These are phyloP conservation scores for Pythium utonaiense DNA, from an alignment of 352 stramenopile genomes.

Conservation along the genomic window DNA sequence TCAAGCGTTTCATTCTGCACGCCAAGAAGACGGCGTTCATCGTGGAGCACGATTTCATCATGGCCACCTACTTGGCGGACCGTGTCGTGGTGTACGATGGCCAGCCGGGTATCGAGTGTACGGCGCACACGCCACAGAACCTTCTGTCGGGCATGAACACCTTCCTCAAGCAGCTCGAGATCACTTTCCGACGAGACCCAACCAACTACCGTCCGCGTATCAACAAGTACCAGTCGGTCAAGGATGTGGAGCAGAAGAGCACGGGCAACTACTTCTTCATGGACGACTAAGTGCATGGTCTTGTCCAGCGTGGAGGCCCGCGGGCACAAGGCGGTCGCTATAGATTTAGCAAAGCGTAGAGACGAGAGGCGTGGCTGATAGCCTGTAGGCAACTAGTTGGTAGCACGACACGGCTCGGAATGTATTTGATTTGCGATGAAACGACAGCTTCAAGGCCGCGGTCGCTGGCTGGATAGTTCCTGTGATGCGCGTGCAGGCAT, in stretches of 20 bases:
- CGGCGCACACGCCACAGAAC: conserved; percentile 92
- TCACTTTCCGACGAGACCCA: conserved; percentile 99
- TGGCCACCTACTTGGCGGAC: conserved; percentile 99
- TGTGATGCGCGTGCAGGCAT: neutral
- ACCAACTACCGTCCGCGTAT: conserved; percentile 98
- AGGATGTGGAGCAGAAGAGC: conserved; percentile 97
- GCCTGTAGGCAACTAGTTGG: neutral
- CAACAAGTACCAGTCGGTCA: conserved; percentile 95
- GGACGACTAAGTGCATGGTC: conserved; percentile 82
- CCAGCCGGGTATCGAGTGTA: conserved; percentile 96
- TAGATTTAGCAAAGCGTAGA: conserved; percentile 5
- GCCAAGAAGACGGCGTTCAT: conserved; percentile 99
- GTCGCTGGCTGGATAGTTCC: neutral
- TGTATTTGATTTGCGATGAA: neutral
- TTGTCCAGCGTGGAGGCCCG: neutral
- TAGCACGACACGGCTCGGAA: neutral
- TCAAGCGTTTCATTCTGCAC: conserved; percentile 99
- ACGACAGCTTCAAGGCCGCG: neutral
- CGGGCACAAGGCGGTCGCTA: neutral
- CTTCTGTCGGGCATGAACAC: conserved; percentile 98
- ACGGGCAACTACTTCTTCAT: conserved; percentile 99
- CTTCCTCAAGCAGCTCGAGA: conserved; percentile 98
- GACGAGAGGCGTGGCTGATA: neutral
- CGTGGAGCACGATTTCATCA: conserved; percentile 99
- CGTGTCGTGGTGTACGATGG: conserved; percentile 96